These are phyloP conservation scores for Straminergon stramineum DNA, from an alignment of 225 moss, liverwort and hornwort species.

Conservation along the genomic window DNA sequence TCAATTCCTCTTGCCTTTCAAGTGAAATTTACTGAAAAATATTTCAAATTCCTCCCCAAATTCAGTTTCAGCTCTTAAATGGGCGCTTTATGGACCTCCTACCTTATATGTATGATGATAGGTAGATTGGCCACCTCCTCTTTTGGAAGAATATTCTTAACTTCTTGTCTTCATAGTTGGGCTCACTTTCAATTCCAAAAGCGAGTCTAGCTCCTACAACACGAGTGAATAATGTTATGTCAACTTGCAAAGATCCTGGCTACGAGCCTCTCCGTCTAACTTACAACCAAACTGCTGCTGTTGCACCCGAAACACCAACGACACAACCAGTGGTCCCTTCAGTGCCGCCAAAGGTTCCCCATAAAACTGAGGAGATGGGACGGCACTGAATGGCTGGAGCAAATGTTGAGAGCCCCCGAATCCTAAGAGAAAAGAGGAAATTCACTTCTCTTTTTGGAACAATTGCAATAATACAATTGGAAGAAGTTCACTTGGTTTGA, in stretches of 20 bases:
- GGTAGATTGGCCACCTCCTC: background rate
- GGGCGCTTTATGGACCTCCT: too few species aligned
- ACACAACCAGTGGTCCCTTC: background rate
- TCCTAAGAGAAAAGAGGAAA: background rate
- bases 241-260: background rate
- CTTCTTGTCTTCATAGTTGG: background rate
- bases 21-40: too few species aligned
- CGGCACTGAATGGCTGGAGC: background rate
- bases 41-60: too few species aligned
- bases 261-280: background rate
- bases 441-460: background rate
- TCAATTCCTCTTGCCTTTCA: too few species aligned
- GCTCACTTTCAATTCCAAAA: background rate
- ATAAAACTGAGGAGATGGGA: too few species aligned
- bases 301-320: background rate
- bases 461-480: too few species aligned
- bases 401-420: background rate
- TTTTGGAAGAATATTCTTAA: background rate
- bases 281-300: background rate
- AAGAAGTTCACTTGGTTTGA: background rate
- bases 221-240: background rate
- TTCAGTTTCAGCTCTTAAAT: too few species aligned
- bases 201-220: background rate
- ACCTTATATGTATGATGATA: too few species aligned
- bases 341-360: background rate